Conservation (phyloP, 331 rosid genomes). For the Cydonia oblonga region DNA sequence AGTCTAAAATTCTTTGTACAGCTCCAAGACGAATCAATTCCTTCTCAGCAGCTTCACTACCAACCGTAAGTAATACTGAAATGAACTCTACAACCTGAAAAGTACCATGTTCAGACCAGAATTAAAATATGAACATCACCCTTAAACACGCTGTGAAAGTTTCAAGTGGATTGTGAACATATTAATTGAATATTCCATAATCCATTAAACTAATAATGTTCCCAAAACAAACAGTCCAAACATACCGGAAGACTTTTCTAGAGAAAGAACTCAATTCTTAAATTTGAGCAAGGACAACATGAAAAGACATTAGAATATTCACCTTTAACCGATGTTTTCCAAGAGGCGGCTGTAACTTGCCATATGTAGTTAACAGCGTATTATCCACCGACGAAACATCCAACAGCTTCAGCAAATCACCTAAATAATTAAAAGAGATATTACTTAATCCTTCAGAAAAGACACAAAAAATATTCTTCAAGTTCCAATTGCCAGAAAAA, state of each 20-base stretch:
- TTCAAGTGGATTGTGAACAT: neutral
- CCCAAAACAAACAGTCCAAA: neutral
- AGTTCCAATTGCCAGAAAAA: neutral
- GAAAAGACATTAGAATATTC: neutral
- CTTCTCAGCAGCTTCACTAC: slow-evolving; percentile 85
- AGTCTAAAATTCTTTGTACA: slow-evolving; percentile 61
- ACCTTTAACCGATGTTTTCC: slow-evolving; percentile 99
- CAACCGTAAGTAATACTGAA: slow-evolving; percentile 75
- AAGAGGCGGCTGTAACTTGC: slow-evolving; percentile 94
- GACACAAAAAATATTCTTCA: neutral
- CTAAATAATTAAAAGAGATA: slow-evolving; percentile 36
- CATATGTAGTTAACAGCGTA: slow-evolving; percentile 71
- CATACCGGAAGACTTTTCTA: neutral
- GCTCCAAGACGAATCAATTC: slow-evolving; percentile 84
- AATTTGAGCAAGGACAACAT: neutral
- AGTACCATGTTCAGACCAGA: slow-evolving; percentile 8
- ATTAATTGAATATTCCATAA: neutral
- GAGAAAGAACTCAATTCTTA: neutral
- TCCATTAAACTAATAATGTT: neutral
- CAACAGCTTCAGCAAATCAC: slow-evolving; percentile 80
- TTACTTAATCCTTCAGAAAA: neutral
- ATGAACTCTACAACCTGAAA: slow-evolving; percentile 87
- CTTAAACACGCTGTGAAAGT: neutral
- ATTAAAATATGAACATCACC: neutral
- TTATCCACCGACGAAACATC: slow-evolving; percentile 62